Conservation (phyloP, 2,329 filamentous ascomycete species). For the Pseudogymnoascus pannorum region DNA sequence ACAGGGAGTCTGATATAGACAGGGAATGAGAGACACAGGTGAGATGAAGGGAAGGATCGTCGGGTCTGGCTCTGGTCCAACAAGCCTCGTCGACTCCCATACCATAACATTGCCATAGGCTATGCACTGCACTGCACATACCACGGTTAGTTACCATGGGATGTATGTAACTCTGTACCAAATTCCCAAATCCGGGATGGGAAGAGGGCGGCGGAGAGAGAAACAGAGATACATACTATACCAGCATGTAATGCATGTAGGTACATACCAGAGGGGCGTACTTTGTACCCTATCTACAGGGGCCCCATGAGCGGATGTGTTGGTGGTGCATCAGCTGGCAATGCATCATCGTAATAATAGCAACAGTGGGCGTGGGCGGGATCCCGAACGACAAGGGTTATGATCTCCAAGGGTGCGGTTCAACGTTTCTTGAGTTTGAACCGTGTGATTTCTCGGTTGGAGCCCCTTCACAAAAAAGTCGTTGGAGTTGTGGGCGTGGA, state of each 20-base stretch:
- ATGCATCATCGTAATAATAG: conserved; percentile 6
- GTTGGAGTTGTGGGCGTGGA: not conserved
- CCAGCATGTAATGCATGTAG: no score
- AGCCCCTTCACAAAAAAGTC: not conserved
- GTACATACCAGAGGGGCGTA: no score
- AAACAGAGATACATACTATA: no score
- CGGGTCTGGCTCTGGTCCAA: not conserved
- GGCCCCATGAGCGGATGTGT: conserved; percentile 2
- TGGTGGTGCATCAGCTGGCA: conserved; percentile 5
- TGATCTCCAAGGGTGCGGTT: conserved; percentile 7
- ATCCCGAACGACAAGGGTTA: conserved; percentile 1
- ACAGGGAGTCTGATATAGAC: not conserved
- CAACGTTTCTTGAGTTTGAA: not conserved
- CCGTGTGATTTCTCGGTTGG: conserved; percentile 2
- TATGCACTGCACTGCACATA: no score
- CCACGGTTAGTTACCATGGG: no score
- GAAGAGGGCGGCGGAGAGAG: not conserved
- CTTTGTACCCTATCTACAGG: no score
- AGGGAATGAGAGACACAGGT: not conserved
- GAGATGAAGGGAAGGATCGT: not conserved
- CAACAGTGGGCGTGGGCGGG: not conserved
- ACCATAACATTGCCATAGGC: no score
- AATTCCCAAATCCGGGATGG: conserved; percentile 5
- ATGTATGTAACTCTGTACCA: no score
- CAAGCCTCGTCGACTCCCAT: not conserved